A percentile compares a stretch with the other conserved stretches of the same genome.
Conservation (phyloP, 331 rosid species). For the Cucumis variabilis region DNA sequence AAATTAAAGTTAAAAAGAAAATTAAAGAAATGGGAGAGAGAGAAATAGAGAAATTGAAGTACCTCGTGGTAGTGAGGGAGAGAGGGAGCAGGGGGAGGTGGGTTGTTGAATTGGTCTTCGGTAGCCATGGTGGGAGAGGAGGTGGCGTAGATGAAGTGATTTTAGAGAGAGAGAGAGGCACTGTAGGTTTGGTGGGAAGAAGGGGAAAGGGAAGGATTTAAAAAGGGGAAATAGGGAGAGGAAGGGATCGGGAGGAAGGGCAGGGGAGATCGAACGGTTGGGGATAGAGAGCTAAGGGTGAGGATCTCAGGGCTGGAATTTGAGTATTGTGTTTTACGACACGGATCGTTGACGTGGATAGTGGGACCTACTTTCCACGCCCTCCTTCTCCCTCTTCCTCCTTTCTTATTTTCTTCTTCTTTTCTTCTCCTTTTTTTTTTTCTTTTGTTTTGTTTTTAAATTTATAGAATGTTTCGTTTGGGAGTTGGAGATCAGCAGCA, state of each 20-base stretch:
- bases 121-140: slow-evolving; percentile 42
- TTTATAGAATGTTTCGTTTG: background rate
- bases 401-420: background rate
- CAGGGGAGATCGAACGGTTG: slow-evolving; percentile 42
- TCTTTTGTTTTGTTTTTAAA: background rate
- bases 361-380: background rate
- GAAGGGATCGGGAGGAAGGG: slow-evolving; percentile 32
- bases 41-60: background rate
- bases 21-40: background rate
- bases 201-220: slow-evolving; percentile 40
- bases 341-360: slow-evolving; percentile 55
- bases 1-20: background rate
- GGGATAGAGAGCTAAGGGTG: slow-evolving; percentile 26
- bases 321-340: background rate
- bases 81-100: slow-evolving; percentile 32
- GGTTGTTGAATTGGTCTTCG: slow-evolving; percentile 34
- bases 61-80: slow-evolving; percentile 58
- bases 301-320: slow-evolving; percentile 13
- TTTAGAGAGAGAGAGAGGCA: background rate
- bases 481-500: slow-evolving; percentile 6
- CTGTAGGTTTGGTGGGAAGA: slow-evolving; percentile 43
- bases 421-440: too few relatives aligned
- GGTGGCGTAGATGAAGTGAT: background rate
- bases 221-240: slow-evolving; percentile 42
- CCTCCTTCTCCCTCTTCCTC: too few relatives aligned